These are phyloP conservation scores for Raddia guianensis DNA, from an alignment of 176 grass and related monocot genomes.

Conservation along the genomic window DNA sequence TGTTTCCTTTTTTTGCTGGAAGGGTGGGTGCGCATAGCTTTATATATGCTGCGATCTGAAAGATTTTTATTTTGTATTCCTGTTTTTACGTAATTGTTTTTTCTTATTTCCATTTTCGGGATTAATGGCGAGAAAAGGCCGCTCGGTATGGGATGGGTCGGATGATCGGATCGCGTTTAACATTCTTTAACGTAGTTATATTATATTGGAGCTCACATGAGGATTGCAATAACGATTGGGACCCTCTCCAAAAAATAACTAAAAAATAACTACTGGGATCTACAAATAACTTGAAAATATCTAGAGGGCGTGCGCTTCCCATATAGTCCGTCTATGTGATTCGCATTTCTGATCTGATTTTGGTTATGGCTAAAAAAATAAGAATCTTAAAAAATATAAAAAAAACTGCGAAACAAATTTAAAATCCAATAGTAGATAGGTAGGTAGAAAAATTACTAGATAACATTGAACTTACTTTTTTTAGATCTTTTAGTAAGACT, in stretches of 20 bases:
- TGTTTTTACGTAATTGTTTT: background rate
- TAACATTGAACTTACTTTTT: too few species aligned
- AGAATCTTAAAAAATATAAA: too few species aligned
- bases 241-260: too few species aligned
- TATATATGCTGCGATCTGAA: constrained; percentile 36
- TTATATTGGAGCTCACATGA: background rate
- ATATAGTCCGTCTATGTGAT: too few species aligned
- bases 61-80: constrained; percentile 6
- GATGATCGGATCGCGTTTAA: background rate
- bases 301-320: background rate
- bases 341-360: too few species aligned
- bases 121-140: background rate
- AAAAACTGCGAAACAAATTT: too few species aligned
- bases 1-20: background rate
- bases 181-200: too few species aligned
- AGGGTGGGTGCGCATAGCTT: constrained; percentile 29
- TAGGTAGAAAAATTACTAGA: too few species aligned
- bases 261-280: background rate
- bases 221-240: background rate
- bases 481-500: too few species aligned
- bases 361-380: too few species aligned
- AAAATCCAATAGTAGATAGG: too few species aligned
- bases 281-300: background rate
- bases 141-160: background rate
- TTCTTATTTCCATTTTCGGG: background rate